These are phyloP conservation scores for Aspergillus tamarii DNA, from an alignment of 2,329 filamentous ascomycete species.

Conservation along the genomic window DNA sequence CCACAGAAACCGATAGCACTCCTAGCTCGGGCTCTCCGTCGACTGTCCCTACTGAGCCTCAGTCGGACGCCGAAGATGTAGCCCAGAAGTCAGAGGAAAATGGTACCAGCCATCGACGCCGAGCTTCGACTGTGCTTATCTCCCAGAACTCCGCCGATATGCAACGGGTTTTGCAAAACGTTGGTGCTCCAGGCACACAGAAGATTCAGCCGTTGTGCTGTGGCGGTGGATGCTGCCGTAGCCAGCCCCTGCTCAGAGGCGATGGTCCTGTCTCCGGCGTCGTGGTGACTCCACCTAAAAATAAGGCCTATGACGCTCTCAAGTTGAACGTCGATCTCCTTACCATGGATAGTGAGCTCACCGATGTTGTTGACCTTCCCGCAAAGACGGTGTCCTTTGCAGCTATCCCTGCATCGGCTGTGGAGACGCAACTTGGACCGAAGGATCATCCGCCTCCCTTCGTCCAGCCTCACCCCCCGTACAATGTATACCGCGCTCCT, in stretches of 20 bases:
- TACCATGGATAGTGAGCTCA: slow-evolving; percentile 69
- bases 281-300: slow-evolving; percentile 69
- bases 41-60: slow-evolving; percentile 48
- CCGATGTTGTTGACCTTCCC: slow-evolving; percentile 71
- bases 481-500: slow-evolving; percentile 87
- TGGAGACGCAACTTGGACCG: slow-evolving; percentile 39
- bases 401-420: slow-evolving; percentile 39
- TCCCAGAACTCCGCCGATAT: slow-evolving; percentile 64
- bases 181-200: slow-evolving; percentile 56
- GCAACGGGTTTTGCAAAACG: slow-evolving; percentile 59
- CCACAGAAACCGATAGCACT: slow-evolving; percentile 37
- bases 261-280: slow-evolving; percentile 42
- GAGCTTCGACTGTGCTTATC: slow-evolving; percentile 54
- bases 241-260: slow-evolving; percentile 57
- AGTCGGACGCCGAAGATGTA: slow-evolving; percentile 38
- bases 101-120: slow-evolving; percentile 36
- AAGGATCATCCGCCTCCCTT: slow-evolving; percentile 76
- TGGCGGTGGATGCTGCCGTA: slow-evolving; percentile 66
- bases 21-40: slow-evolving; percentile 41
- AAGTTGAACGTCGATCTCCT: slow-evolving; percentile 76
- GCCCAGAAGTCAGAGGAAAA: slow-evolving; percentile 21
- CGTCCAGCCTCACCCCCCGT: slow-evolving; percentile 92
- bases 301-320: slow-evolving; percentile 80
- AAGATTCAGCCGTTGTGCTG: slow-evolving; percentile 67
- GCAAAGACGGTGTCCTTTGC: slow-evolving; percentile 72